Evolutionary conservation across 768 basidiomycete species (phyloP).

Genomic region (Russula vinacea): DNA sequence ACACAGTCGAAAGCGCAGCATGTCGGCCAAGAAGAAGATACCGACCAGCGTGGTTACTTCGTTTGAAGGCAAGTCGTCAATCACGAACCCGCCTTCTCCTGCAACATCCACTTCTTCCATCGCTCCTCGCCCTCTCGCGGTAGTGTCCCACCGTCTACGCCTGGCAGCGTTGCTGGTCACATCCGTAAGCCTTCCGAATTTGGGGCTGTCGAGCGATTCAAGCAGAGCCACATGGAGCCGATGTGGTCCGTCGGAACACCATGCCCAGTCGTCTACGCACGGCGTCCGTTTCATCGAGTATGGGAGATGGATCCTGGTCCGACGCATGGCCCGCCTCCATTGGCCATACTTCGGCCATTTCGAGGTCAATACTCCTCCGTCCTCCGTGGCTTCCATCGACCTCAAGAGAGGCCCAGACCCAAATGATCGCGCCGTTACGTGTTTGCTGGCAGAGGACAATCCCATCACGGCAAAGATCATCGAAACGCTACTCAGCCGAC

Average conservation of each 20-base stretch:
- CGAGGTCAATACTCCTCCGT: slow-evolving; percentile 66
- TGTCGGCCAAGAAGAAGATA: slow-evolving; percentile 75
- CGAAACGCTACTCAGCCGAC: slow-evolving; percentile 86
- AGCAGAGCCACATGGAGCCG: slow-evolving; percentile 75
- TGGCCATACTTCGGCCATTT: slow-evolving; percentile 52
- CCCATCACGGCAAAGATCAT: slow-evolving; percentile 98
- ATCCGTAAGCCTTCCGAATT: slow-evolving; percentile 86
- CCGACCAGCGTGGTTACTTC: slow-evolving; percentile 74
- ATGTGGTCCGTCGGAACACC: slow-evolving; percentile 64
- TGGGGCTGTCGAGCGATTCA: slow-evolving; percentile 85
- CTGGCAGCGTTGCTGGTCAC: slow-evolving; percentile 60
- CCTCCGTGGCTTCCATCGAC: slow-evolving; percentile 83
- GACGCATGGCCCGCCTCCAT: slow-evolving; percentile 65
- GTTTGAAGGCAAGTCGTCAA: slow-evolving; percentile 53
- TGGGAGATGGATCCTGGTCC: slow-evolving; percentile 73
- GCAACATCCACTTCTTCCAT: slow-evolving; percentile 90
- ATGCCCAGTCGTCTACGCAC: slow-evolving; percentile 87
- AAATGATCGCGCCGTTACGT: slow-evolving; percentile 87
- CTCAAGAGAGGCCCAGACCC: slow-evolving; percentile 72
- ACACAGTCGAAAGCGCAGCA: slow-evolving; percentile 69
- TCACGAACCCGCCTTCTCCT: slow-evolving; percentile 85
- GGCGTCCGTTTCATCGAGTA: slow-evolving; percentile 75
- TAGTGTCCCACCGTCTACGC: slow-evolving; percentile 67
- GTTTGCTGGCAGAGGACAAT: slow-evolving; percentile 94
- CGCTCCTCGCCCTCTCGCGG: slow-evolving; percentile 80